These are phyloP conservation scores for Bothriochloa decipiens DNA, from an alignment of 176 grass and related monocot species.

Conservation along the genomic window DNA sequence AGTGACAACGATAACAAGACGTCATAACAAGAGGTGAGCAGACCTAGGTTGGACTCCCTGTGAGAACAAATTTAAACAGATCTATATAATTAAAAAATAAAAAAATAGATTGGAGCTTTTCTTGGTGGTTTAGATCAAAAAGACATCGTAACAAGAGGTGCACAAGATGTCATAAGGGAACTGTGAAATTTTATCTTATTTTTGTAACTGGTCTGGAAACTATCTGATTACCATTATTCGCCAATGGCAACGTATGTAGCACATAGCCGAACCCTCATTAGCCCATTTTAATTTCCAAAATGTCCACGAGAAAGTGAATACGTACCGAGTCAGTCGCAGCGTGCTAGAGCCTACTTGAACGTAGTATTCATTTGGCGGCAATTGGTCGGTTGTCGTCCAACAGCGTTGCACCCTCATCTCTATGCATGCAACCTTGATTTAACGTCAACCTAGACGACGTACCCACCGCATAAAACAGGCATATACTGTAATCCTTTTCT, in stretches of 20 bases:
- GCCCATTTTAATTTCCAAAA: neutral
- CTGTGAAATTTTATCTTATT: too few species aligned
- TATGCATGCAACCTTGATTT: conserved; percentile 19
- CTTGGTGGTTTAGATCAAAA: too few species aligned
- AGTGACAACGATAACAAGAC: neutral
- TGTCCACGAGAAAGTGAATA: conserved; percentile 11
- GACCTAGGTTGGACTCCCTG: too few species aligned
- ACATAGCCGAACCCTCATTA: neutral
- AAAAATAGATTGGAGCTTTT: too few species aligned
- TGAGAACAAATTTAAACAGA: too few species aligned
- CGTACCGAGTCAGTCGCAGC: neutral
- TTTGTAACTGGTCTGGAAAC: neutral
- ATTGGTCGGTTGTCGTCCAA: too few species aligned
- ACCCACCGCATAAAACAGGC: neutral
- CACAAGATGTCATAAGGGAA: neutral
- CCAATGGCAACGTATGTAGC: neutral
- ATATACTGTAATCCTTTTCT: neutral
- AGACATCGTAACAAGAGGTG: neutral
- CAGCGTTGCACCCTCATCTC: neutral
- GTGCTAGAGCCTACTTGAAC: neutral
- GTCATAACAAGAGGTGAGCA: too few species aligned
- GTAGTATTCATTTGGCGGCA: neutral
- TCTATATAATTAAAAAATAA: too few species aligned
- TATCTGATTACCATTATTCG: neutral
- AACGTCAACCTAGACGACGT: neutral